These are phyloP conservation scores for Priceomyces melissophilus DNA, from an alignment of 805 yeast species.

Conservation along the genomic window DNA sequence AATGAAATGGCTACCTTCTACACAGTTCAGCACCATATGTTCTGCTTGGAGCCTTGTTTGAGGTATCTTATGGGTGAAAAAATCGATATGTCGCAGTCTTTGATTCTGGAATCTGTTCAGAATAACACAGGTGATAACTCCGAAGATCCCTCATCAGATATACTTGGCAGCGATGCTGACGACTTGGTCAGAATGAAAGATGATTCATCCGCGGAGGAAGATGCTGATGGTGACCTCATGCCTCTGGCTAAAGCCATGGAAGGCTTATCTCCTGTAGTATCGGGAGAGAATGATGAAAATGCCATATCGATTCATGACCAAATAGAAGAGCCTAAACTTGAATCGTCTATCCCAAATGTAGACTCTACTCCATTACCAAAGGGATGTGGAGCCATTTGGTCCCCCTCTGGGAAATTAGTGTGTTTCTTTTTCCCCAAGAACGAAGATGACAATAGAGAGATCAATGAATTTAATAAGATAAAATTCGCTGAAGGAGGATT, in stretches of 20 bases:
- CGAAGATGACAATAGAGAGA: constrained; percentile 33
- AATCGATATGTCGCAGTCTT: constrained; percentile 40
- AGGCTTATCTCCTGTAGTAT: no score
- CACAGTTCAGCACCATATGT: constrained; percentile 51
- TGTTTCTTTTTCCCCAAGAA: constrained; percentile 73
- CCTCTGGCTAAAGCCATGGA: constrained; percentile 26
- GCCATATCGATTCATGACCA: constrained; percentile 10
- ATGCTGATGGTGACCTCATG: constrained; percentile 36
- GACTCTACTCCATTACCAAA: constrained; percentile 90
- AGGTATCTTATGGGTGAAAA: constrained; percentile 80
- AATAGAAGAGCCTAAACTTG: background rate
- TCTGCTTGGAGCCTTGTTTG: constrained; percentile 78
- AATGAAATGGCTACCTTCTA: constrained; percentile 54
- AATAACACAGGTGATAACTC: constrained; percentile 23
- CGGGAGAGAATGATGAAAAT: constrained; percentile 23
- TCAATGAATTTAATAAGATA: constrained; percentile 46
- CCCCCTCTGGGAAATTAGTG: constrained; percentile 70
- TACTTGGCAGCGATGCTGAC: constrained; percentile 27
- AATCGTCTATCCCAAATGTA: constrained; percentile 4
- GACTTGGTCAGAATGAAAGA: constrained; percentile 16
- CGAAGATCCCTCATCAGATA: constrained; percentile 43
- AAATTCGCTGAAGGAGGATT: constrained; percentile 50
- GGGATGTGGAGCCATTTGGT: constrained; percentile 91
- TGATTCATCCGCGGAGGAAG: constrained; percentile 25
- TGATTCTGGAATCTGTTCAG: constrained; percentile 20